Conservation (phyloP, 331 rosid genomes). For the Quercus tomentella region DNA sequence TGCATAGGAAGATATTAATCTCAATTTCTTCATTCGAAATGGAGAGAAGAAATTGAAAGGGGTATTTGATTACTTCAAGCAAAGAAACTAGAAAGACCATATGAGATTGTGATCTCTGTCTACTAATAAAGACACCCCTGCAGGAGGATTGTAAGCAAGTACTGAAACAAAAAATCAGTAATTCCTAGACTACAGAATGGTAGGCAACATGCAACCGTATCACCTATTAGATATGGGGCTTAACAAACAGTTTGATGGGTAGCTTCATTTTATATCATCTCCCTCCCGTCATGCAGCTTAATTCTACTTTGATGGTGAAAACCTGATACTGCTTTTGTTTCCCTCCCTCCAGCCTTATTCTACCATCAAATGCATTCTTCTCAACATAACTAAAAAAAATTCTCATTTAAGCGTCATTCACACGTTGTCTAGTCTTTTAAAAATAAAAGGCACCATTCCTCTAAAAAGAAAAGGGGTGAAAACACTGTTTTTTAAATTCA, state of each 20-base stretch:
- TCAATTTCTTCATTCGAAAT: conserved; percentile 30
- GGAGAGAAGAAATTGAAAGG: conserved; percentile 16
- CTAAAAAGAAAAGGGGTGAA: background rate
- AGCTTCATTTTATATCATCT: background rate
- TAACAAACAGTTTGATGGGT: background rate
- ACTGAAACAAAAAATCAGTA: background rate
- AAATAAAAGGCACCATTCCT: background rate
- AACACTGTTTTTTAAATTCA: background rate
- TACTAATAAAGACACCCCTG: background rate
- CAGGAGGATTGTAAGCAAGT: background rate
- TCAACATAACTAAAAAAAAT: background rate
- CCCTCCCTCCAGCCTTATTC: background rate
- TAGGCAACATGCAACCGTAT: background rate
- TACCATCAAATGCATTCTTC: background rate
- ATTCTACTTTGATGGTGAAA: background rate
- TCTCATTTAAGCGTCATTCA: background rate
- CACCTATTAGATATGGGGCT: background rate
- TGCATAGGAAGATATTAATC: conserved; percentile 38
- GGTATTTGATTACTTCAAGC: background rate
- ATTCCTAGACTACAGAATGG: background rate
- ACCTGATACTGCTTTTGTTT: background rate
- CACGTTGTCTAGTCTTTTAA: background rate
- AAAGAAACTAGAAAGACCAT: background rate
- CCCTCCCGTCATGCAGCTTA: background rate
- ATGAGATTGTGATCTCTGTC: background rate